Percentiles rank a stretch among this genome's conserved stretches.
Conservation (phyloP, 2,329 filamentous ascomycete genomes). For the Colletotrichum aenigma region DNA sequence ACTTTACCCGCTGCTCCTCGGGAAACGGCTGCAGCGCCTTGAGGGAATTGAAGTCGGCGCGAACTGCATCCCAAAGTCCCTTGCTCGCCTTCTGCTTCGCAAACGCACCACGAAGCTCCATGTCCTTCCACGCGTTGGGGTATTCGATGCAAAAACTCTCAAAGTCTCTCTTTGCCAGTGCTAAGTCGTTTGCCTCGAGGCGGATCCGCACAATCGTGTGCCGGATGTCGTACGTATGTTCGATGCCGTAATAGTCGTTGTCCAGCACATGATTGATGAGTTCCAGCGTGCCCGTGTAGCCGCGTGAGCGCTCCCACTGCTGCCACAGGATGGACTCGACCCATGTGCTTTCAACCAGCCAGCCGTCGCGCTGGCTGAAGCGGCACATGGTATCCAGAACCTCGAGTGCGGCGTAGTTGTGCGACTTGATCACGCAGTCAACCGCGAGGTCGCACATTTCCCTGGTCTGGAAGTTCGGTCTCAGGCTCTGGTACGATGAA, state of each 20-base stretch:
- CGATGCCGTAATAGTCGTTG: constrained; percentile 3
- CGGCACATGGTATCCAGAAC: not conserved
- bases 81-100: constrained; percentile 38
- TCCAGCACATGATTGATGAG: not conserved
- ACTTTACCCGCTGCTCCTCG: constrained; percentile 17
- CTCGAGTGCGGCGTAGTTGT: constrained; percentile 1
- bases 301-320: not conserved
- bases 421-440: not conserved
- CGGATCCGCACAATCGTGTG: constrained; percentile 11
- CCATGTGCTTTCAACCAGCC: not conserved
- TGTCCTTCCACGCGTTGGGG: not conserved
- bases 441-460: not conserved
- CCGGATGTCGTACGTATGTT: not conserved
- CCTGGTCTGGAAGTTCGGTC: not conserved
- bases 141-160: not conserved
- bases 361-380: not conserved
- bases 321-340: not conserved
- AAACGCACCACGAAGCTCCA: constrained; percentile 35
- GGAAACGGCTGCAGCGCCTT: constrained; percentile 17
- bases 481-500: not conserved
- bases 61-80: constrained; percentile 46
- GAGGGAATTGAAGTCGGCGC: constrained; percentile 34
- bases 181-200: constrained; percentile 6
- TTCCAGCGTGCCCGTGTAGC: not conserved
- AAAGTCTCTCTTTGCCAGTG: not conserved